Percentiles rank a stretch among this genome's conserved stretches.
These are phyloP conservation scores for Datisca glomerata DNA, from an alignment of 306 rosid species.

Conservation along the genomic window DNA sequence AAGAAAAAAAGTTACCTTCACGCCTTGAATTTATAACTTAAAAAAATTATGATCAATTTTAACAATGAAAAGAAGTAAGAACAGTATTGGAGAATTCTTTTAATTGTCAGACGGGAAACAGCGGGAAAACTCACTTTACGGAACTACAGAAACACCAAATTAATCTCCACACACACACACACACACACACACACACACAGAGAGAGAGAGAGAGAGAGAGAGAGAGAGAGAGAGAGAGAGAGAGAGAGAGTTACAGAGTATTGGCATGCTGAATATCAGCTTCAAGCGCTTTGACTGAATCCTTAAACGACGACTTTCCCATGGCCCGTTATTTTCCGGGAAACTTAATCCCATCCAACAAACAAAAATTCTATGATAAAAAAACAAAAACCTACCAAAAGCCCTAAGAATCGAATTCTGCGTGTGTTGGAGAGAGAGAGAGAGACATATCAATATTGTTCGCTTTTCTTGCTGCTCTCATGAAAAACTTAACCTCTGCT, in stretches of 20 bases:
- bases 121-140: background rate
- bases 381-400: background rate
- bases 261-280: slow-evolving; percentile 84
- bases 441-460: too few species aligned
- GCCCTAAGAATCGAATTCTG: background rate
- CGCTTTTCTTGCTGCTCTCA: too few species aligned
- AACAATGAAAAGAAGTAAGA: background rate
- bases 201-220: background rate
- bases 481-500: too few species aligned
- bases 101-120: background rate
- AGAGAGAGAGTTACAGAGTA: slow-evolving; percentile 41
- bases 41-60: background rate
- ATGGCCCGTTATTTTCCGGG: slow-evolving; percentile 20
- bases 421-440: too few species aligned
- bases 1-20: too few species aligned
- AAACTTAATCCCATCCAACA: slow-evolving; percentile 18
- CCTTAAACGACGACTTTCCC: slow-evolving; percentile 47
- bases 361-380: background rate
- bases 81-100: too few species aligned
- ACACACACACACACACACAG: background rate
- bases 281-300: slow-evolving; percentile 74
- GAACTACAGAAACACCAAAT: background rate
- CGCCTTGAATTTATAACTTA: too few species aligned
- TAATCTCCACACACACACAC: slow-evolving; percentile 2
- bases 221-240: background rate